These are phyloP conservation scores for Amaranthus palmeri DNA, from an alignment of 148 eudicot species.

Conservation along the genomic window DNA sequence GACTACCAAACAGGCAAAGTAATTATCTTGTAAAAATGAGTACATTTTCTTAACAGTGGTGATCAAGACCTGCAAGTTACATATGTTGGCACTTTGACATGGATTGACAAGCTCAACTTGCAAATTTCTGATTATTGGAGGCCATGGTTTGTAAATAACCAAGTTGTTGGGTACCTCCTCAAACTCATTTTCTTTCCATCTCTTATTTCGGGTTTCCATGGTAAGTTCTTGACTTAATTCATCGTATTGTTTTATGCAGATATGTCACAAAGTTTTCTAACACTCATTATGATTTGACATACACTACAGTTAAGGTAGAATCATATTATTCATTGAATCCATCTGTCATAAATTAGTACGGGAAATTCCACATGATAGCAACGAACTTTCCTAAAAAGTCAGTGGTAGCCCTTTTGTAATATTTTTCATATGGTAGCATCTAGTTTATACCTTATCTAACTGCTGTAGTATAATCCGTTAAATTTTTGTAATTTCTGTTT, in stretches of 20 bases:
- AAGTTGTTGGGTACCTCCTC: constrained; percentile 8
- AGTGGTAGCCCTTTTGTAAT: too few species aligned
- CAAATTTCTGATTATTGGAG: neutral
- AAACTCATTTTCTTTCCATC: neutral
- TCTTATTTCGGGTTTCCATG: neutral
- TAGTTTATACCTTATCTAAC: too few species aligned
- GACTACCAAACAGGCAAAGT: too few species aligned
- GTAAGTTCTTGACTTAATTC: neutral
- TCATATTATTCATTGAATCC: neutral
- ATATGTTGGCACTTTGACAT: neutral
- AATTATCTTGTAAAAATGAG: too few species aligned
- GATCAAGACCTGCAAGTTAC: constrained; percentile 1
- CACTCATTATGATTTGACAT: constrained; percentile 7
- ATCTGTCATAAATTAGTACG: too few species aligned
- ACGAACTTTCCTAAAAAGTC: too few species aligned
- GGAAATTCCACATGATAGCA: too few species aligned
- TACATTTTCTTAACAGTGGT: neutral
- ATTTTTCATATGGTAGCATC: too few species aligned
- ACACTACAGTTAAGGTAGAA: constrained; percentile 3
- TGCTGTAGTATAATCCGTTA: too few species aligned
- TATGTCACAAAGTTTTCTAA: constrained; percentile 4
- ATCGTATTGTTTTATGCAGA: neutral
- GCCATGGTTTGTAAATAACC: constrained; percentile 9
- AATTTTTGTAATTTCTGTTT: too few species aligned
- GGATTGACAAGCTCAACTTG: neutral